phyloP scores from a whole-genome alignment of 495 filamentous ascomycete species.

The Podospora tetraspora region DNA sequence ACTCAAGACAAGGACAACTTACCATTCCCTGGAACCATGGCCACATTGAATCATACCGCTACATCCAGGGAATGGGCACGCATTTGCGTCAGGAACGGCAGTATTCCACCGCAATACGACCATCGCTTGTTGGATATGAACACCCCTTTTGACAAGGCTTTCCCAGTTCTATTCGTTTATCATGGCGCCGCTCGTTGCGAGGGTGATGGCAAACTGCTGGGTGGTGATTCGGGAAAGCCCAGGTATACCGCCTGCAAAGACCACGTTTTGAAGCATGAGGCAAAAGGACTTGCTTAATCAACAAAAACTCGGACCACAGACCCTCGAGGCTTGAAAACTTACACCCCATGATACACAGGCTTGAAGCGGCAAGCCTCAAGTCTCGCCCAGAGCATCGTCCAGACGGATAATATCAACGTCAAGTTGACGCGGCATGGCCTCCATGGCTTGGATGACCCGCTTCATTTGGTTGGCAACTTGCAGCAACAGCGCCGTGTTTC shows the following conservation, averaged over 20 bases:
- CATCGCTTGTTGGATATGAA: conserved; percentile 5
- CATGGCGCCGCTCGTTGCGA: neutral
- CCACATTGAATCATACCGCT: too few relatives aligned
- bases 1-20: too few relatives aligned
- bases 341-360: conserved; percentile 4
- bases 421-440: conserved; percentile 11
- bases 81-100: neutral
- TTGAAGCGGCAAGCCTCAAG: conserved; percentile 15
- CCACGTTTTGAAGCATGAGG: conserved; percentile 6
- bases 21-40: too few relatives aligned
- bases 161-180: neutral
- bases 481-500: conserved; percentile 2
- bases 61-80: conserved; percentile 2
- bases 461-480: conserved; percentile 15
- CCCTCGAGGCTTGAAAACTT: neutral
- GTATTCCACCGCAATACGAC: neutral
- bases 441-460: conserved; percentile 4
- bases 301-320: neutral
- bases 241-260: conserved; percentile 2
- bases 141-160: neutral
- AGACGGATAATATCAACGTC: conserved; percentile 9
- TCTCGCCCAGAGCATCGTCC: conserved; percentile 11
- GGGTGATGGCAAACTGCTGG: neutral
- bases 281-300: conserved; percentile 2
- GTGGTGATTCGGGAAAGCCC: conserved; percentile 4